Base-by-base conservation (phyloP, 305 asterid species). In the Solanum hybrid region DNA sequence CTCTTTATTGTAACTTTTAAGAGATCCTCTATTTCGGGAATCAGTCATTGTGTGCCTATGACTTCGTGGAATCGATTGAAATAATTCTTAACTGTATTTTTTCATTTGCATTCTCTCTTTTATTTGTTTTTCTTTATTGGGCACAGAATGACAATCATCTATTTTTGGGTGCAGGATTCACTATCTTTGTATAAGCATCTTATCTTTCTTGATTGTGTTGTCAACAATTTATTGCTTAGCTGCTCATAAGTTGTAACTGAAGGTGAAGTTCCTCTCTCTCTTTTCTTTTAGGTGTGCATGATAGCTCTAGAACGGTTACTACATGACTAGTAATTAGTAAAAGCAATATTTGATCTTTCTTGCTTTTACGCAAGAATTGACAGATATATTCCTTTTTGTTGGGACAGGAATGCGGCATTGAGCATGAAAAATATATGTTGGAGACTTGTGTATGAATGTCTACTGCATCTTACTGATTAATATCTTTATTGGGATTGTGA, bases 401-500 rank as follows among this genome's bases (percentile, higher is more conserved):
- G 46, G 77, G 88, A 85, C 88, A 85, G 88, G 88, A 32, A 56
- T 56, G 77, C 22, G 1, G 88, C 8, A 20, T 56, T 60, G 77
- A 56, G 88, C 85, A 79, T 37, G 85, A 79, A 9, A 24, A 37
- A n/a, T 79, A 79, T 79, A 79, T 14, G 60, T 79, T 79, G 64
- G 85, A 38, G 86, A 40, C 69, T 80, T 14, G 35, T 26, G 86
- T 80, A 40, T 40, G 36, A 56, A 80, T 80, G 26, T 40, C 20
- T 80, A 40, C 37, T 80, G 69, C 37, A 80, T 13, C 66, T 80
- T 31, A 51, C 75, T 29, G 89, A 76, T 88, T 88, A 31, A 34
- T 32, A 12, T 88, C 36, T 77, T 24, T 13, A 34, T 78, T 88
- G 73, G 79, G 34, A 78, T n/a, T 32, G 17, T 75, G 71, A 97